phyloP scores from a whole-genome alignment of 805 yeast genomes.

The Candida insectalens region DNA sequence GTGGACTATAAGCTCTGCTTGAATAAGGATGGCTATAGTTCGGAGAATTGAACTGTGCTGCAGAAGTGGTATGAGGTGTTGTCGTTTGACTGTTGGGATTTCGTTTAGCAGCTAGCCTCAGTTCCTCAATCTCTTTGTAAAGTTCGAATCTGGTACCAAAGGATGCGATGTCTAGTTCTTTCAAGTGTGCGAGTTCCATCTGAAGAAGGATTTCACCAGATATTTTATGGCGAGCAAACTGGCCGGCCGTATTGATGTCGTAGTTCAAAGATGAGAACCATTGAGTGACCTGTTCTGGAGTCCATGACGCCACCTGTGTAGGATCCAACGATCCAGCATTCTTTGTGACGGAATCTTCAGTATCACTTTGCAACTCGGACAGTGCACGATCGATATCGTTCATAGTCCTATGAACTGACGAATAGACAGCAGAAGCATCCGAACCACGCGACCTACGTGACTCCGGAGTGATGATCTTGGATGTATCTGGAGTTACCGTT shows the following conservation, averaged over 20 bases:
- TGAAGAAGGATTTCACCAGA: constrained; percentile 81
- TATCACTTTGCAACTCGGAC: constrained; percentile 39
- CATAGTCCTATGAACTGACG: constrained; percentile 44
- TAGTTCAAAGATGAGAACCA: constrained; percentile 69
- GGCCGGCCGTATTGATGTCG: constrained; percentile 63
- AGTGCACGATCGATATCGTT: constrained; percentile 67
- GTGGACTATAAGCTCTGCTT: too few species aligned
- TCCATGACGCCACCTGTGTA: constrained; percentile 52
- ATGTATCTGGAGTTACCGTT: background rate
- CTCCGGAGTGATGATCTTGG: background rate
- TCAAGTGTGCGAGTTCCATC: constrained; percentile 74
- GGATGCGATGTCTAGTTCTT: constrained; percentile 83
- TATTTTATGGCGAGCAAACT: constrained; percentile 80
- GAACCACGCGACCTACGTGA: background rate
- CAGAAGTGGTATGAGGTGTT: background rate
- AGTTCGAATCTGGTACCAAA: constrained; percentile 95
- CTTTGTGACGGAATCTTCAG: background rate
- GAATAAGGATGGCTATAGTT: too few species aligned
- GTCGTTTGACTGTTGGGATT: too few species aligned
- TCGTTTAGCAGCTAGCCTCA: constrained; percentile 28
- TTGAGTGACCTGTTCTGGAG: constrained; percentile 75
- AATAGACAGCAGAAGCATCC: constrained; percentile 16
- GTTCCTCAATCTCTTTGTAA: constrained; percentile 75
- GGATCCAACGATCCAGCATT: constrained; percentile 28
- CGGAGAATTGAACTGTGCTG: background rate